Conservation (phyloP, 495 filamentous ascomycete species). For the Rhizodiscina lignyota region DNA sequence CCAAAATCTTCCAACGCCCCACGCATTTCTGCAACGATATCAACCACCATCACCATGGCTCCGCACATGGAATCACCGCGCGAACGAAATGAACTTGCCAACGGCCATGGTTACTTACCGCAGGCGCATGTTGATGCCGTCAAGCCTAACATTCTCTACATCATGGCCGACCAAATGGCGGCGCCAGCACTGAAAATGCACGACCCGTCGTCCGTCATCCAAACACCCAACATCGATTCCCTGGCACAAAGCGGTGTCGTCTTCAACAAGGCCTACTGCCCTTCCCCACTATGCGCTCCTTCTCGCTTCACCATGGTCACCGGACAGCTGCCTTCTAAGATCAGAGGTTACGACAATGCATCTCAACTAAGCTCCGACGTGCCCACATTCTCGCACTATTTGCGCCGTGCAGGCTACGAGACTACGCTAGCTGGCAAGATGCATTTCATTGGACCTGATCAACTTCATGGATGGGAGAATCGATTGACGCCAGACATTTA, state of each 20-base stretch:
- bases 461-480: constrained; percentile 79
- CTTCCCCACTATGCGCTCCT: constrained; percentile 73
- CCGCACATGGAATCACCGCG: not conserved
- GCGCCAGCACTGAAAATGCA: constrained; percentile 72
- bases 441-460: constrained; percentile 81
- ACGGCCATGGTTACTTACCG: not conserved
- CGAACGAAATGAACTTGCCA: not conserved
- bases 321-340: constrained; percentile 71
- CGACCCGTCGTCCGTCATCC: constrained; percentile 62
- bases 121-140: not conserved
- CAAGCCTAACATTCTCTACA: constrained; percentile 63
- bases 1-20: too few species aligned
- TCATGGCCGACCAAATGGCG: constrained; percentile 88
- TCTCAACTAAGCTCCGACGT: constrained; percentile 54
- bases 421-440: constrained; percentile 86
- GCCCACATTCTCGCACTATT: constrained; percentile 78
- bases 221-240: constrained; percentile 72
- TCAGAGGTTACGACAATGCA: constrained; percentile 78
- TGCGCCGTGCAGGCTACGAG: constrained; percentile 71
- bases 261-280: constrained; percentile 82
- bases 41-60: too few species aligned
- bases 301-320: constrained; percentile 82
- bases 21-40: too few species aligned
- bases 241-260: constrained; percentile 61
- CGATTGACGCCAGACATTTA: constrained; percentile 86